phyloP scores from a whole-genome alignment of 1,139 yeast genomes.

The Pichia cactophila region DNA sequence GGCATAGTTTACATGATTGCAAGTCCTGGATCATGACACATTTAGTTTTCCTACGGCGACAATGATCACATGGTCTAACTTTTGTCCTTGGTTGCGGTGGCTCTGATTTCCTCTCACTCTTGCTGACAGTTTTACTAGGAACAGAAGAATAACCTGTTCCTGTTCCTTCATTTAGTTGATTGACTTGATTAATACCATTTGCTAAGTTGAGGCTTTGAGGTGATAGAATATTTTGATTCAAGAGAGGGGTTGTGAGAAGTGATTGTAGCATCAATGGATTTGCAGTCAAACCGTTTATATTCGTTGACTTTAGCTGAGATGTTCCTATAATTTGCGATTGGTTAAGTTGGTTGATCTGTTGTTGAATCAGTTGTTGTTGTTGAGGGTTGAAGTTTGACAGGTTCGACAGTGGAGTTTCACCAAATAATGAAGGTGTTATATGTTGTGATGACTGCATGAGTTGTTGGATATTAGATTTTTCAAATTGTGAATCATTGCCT shows the following conservation, averaged over 20 bases:
- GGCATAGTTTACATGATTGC: slow-evolving; percentile 60
- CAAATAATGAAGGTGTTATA: slow-evolving; percentile 1
- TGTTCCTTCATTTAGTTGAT: background rate
- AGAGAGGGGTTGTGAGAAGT: background rate
- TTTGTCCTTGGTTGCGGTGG: slow-evolving; percentile 29
- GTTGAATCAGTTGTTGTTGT: slow-evolving; percentile 8
- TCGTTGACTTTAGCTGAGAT: background rate
- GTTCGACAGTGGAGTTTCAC: slow-evolving; percentile 3
- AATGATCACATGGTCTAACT: slow-evolving; percentile 56
- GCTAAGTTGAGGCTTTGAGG: background rate
- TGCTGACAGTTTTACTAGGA: background rate
- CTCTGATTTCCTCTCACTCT: slow-evolving; percentile 14
- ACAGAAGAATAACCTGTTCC: background rate
- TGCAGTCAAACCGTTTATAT: background rate
- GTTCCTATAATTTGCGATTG: slow-evolving; percentile 4
- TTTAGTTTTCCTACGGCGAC: slow-evolving; percentile 56
- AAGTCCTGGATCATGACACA: slow-evolving; percentile 56
- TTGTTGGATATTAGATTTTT: background rate
- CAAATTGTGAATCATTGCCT: background rate
- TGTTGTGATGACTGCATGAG: background rate
- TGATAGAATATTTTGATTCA: background rate
- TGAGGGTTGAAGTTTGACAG: slow-evolving; percentile 4
- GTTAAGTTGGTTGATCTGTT: slow-evolving; percentile 10
- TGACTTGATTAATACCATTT: background rate
- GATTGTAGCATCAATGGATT: background rate